Evolutionary conservation across 2,329 filamentous ascomycete species (phyloP), one percentile per base, ranked within the genome.

Genomic region (Immersiporthe knoxdaviesiana): DNA sequence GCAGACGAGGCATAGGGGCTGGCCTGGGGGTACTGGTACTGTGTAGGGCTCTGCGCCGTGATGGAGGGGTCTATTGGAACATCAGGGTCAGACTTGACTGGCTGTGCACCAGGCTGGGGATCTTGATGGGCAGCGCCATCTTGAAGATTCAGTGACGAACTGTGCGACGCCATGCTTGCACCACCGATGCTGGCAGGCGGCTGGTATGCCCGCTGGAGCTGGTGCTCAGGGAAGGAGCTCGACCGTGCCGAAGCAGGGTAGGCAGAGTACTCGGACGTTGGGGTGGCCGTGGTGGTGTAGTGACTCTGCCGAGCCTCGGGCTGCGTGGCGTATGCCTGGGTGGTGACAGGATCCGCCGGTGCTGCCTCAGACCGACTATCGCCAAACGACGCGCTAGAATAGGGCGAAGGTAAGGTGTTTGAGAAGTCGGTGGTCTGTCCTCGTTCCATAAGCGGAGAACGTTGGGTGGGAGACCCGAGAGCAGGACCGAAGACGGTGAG

Each of bases 21-120:
- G n/a, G 61, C 44, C 63, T 68, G 69, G 27, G 69, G 61, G 61
- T 71, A 71, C 52, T 63, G 37, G 63, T 71, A 71, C 61, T 71
- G 69, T 76, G 93, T 94, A 71, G 95, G 94, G 86, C 93, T 97
- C 78, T 93, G 92, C 77, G 92, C 91, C 81, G 94, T 92, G 81
- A 97, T 97, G 81, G 94, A 97, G 78, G 94, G 94, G 97, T 97
- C 95, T 97, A 97, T 94, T 91, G 93, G 93, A 86, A 97, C 90
- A 90, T 93, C 91, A 88, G 88, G 88, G 93, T 97, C 92, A 97
- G 94, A 97, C 83, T 93, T 94, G 84, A 91, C 87, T 87, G 89
- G 86, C 81, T 87, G 85, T 84, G 88, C 72, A 61, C 72, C 87
- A 85, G 89, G 86, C 81, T 87, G 85, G 84, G 88, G 73, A 60